These are phyloP conservation scores for Staphylotrichum longicolle DNA, from an alignment of 495 filamentous ascomycete species.

Conservation along the genomic window DNA sequence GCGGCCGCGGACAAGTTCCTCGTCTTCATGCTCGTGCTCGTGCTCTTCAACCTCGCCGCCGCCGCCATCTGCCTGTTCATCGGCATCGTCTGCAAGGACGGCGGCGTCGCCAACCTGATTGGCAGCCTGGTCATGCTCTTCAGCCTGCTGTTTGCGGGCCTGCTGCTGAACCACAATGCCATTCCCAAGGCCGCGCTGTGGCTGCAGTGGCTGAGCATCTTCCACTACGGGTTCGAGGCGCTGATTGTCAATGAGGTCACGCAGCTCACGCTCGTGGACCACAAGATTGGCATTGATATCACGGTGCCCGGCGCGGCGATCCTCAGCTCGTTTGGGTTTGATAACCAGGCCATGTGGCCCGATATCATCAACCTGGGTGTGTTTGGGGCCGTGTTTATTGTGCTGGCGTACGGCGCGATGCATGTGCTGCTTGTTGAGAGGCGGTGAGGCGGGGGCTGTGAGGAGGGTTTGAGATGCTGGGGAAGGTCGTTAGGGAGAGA, in stretches of 20 bases:
- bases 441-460: constrained; percentile 49
- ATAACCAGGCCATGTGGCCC: constrained; percentile 76
- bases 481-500: background rate
- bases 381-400: constrained; percentile 78
- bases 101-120: constrained; percentile 90
- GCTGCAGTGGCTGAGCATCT: constrained; percentile 96
- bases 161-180: constrained; percentile 89
- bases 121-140: constrained; percentile 98
- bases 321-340: constrained; percentile 88
- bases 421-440: constrained; percentile 91
- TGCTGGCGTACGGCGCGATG: constrained; percentile 90
- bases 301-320: constrained; percentile 94
- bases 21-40: constrained; percentile 84
- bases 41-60: constrained; percentile 94
- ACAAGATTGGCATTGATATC: constrained; percentile 93
- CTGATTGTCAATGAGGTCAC: constrained; percentile 97
- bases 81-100: constrained; percentile 89
- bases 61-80: constrained; percentile 93
- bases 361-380: constrained; percentile 80
- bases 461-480: background rate
- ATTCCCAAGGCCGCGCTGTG: constrained; percentile 81
- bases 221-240: constrained; percentile 96
- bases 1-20: constrained; percentile 81
- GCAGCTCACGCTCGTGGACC: constrained; percentile 83
- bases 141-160: constrained; percentile 87